Evolutionary conservation across 345 rosid species (phyloP).

Genomic region (Viola odorata): DNA sequence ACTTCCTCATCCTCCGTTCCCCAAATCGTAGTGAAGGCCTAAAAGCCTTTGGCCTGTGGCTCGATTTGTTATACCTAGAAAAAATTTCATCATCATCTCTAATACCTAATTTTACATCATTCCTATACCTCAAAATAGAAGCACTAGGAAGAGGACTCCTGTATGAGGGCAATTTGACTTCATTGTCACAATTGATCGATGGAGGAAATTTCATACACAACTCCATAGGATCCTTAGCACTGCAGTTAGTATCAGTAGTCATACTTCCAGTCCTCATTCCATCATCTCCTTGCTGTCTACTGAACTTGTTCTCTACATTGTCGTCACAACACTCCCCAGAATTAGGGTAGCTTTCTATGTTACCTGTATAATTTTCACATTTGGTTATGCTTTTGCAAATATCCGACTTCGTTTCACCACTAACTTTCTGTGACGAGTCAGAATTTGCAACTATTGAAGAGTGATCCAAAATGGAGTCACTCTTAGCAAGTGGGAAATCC

Average conservation of each 20-base stretch:
- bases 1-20: slow-evolving; percentile 56
- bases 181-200: slow-evolving; percentile 27
- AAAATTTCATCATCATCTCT: slow-evolving; percentile 71
- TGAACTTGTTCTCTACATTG: slow-evolving; percentile 24
- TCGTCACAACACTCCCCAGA: slow-evolving; percentile 28
- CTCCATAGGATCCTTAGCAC: slow-evolving; percentile 35
- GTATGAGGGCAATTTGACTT: slow-evolving; percentile 31
- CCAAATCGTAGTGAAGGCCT: slow-evolving; percentile 58
- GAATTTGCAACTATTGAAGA: slow-evolving; percentile 23
- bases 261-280: slow-evolving; percentile 33
- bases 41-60: slow-evolving; percentile 41
- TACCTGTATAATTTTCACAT: slow-evolving; percentile 15
- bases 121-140: slow-evolving; percentile 47
- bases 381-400: slow-evolving; percentile 19
- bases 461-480: slow-evolving; percentile 29
- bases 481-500: slow-evolving; percentile 24
- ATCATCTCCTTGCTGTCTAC: slow-evolving; percentile 20
- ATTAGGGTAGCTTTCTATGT: slow-evolving; percentile 27
- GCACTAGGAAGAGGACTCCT: slow-evolving; percentile 26
- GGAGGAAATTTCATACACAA: slow-evolving; percentile 27
- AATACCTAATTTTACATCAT: slow-evolving; percentile 44
- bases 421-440: slow-evolving; percentile 21
- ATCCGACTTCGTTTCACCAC: slow-evolving; percentile 25
- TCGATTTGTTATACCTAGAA: slow-evolving; percentile 49
- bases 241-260: slow-evolving; percentile 14